Percentiles rank a stretch among this genome's conserved stretches.
Evolutionary conservation across 1,139 yeast genomes (phyloP).

Genomic region (Komagataea norvegica): DNA sequence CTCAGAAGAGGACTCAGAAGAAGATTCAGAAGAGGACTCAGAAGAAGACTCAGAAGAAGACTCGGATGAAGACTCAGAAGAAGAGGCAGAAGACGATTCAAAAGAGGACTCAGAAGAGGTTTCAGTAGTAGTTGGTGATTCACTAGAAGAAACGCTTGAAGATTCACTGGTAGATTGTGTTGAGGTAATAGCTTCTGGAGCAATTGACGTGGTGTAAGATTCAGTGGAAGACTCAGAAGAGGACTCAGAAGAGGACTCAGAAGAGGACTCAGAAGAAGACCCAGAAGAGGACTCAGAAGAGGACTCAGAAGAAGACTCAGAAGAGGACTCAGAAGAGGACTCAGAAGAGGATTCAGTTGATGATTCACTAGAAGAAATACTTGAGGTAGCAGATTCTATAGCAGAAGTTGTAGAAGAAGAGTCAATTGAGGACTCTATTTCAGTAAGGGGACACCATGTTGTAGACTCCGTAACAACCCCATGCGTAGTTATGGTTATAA

Average conservation of each 20-base stretch:
- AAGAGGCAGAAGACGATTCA: no score
- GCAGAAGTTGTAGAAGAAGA: no score
- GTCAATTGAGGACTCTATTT: conserved; percentile 31
- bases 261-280: not conserved
- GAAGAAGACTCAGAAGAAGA: not conserved
- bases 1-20: conserved; percentile 11
- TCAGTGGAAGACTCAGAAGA: conserved; percentile 31
- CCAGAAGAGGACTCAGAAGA: no score
- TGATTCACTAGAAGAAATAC: no score
- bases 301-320: conserved; percentile 24
- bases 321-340: not conserved
- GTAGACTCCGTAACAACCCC: conserved; percentile 30
- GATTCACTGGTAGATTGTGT: no score
- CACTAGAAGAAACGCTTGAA: not conserved
- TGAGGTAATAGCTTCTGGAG: no score
- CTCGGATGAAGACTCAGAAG: no score
- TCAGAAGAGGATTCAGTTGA: not conserved
- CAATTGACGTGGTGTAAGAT: no score
- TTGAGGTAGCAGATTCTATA: no score
- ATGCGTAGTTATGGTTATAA: conserved; percentile 26
- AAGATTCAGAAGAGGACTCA: not conserved
- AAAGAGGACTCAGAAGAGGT: conserved; percentile 31
- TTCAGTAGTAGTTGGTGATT: not conserved
- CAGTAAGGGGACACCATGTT: conserved; percentile 33
- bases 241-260: not conserved